Evolutionary conservation across 2,329 filamentous ascomycete species (phyloP).

Genomic region (Chrysosporium keratinophilum): DNA sequence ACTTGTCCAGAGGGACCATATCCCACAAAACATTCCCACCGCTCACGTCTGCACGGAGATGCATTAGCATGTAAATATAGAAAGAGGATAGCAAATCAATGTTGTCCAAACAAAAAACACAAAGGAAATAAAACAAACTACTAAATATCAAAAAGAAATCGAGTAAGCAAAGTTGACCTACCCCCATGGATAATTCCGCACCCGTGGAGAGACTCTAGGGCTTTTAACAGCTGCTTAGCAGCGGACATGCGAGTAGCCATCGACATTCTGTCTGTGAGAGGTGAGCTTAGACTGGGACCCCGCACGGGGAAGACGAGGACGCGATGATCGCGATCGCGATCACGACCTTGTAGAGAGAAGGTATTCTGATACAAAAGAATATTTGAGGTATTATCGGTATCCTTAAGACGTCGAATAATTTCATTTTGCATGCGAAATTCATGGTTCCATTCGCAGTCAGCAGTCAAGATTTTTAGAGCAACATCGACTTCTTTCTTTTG

Average conservation of each 20-base stretch:
- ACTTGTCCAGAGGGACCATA: conserved; percentile 20
- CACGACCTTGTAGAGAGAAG: conserved; percentile 7
- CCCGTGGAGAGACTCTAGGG: conserved; percentile 21
- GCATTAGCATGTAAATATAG: conserved; percentile 7
- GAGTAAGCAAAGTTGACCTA: conserved; percentile 15
- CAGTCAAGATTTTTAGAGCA: conserved; percentile 12
- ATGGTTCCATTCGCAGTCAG: conserved; percentile 3
- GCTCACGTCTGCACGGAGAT: conserved; percentile 21
- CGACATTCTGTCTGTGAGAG: conserved; percentile 10
- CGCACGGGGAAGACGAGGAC: conserved; percentile 21
- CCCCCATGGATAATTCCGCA: conserved; percentile 24
- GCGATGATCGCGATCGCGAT: conserved; percentile 5
- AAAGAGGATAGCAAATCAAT: conserved; percentile 10
- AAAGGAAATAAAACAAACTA: conserved; percentile 5
- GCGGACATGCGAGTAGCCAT: conserved; percentile 24
- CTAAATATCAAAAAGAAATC: conserved; percentile 1
- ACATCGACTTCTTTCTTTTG: conserved; percentile 6
- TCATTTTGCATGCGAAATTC: conserved; percentile 8
- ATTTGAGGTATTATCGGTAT: conserved; percentile 6
- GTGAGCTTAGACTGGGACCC: conserved; percentile 18
- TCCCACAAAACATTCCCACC: conserved; percentile 25
- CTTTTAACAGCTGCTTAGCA: conserved; percentile 23
- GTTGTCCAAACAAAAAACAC: not conserved
- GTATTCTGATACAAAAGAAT: conserved; percentile 7
- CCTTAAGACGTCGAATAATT: conserved; percentile 7